phyloP scores from a whole-genome alignment of 768 basidiomycete species.

The Pilatotrama ljubarskyi region DNA sequence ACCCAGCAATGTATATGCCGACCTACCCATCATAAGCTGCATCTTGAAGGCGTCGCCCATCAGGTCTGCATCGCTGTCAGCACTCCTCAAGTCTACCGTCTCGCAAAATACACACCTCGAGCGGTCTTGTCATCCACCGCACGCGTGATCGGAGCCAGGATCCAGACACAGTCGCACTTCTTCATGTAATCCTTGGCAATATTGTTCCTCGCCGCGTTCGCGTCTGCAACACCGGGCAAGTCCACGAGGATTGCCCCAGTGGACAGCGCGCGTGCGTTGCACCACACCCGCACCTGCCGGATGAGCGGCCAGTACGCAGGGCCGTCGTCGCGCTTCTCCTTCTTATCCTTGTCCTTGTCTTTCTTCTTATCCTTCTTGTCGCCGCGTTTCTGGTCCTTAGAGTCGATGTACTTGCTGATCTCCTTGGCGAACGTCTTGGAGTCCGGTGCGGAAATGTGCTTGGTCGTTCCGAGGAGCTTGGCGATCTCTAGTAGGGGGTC shows the following conservation, averaged over 20 bases:
- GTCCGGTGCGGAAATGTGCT: constrained; percentile 50
- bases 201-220: constrained; percentile 61
- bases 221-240: constrained; percentile 65
- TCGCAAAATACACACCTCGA: constrained; percentile 46
- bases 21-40: constrained; percentile 50
- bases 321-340: constrained; percentile 29
- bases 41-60: constrained; percentile 64
- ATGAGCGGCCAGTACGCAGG: constrained; percentile 65
- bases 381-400: constrained; percentile 57
- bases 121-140: constrained; percentile 69
- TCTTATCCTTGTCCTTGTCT: constrained; percentile 33
- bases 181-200: constrained; percentile 72
- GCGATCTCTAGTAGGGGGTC: constrained; percentile 39
- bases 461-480: constrained; percentile 50
- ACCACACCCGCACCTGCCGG: constrained; percentile 60
- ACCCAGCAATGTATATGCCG: not conserved
- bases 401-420: constrained; percentile 65
- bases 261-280: constrained; percentile 49
- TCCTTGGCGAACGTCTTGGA: constrained; percentile 54
- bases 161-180: constrained; percentile 63
- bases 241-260: constrained; percentile 67
- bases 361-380: constrained; percentile 43
- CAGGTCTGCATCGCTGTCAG: constrained; percentile 40
- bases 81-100: not conserved
- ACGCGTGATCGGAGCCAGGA: constrained; percentile 62